Evolutionary conservation across 2,329 filamentous ascomycete species (phyloP), one percentile per base, ranked within the genome.

Genomic region (Xylogone sp.): DNA sequence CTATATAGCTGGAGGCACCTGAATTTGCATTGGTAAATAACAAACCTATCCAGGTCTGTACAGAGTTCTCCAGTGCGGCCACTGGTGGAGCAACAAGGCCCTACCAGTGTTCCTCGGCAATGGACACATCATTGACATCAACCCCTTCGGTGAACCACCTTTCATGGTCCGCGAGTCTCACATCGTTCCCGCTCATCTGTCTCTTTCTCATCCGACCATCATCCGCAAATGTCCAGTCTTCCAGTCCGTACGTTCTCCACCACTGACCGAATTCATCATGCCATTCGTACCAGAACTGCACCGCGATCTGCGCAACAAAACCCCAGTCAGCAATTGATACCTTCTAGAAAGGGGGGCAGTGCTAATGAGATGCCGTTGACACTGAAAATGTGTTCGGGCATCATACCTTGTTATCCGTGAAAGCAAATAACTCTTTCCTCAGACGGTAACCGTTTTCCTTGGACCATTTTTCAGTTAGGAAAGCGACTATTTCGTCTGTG

Each of bases 231-330:
- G 86, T 90, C 87, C 86, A 90, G 64, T 90, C 86, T 63, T 90
- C 87, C 10, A 95, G 77, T 0, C 90, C 90, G 63, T 95, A 95
- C 43, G 87, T 91, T n/a, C 89, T 78, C 77, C 87, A 92, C 90
- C 90, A 96, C 66, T 89, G 83, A 34, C 87, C 85, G 1, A 75
- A 60, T 7, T 71, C 70, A 62, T 93, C 88, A 68, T 95, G 87
- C 62, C 93, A 95, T 48, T 67, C 65, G 43, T 67, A 67, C 90
- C 90, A 95, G 67, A 94, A 95, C 65, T 96, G 89, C 19, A 95
- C 90, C 1, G 90, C 90, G 57, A 92, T 93, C 69, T 82, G 20
- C n/a, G n/a, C n/a, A n/a, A n/a, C n/a, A n/a, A n/a, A n/a, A n/a
- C n/a, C n/a, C n/a, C n/a, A n/a, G n/a, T n/a, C n/a, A n/a, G n/a